Percentiles rank a stretch among this genome's conserved stretches.
These are phyloP conservation scores for Geranium rotundifolium DNA, from an alignment of 345 rosid genomes.

Conservation along the genomic window DNA sequence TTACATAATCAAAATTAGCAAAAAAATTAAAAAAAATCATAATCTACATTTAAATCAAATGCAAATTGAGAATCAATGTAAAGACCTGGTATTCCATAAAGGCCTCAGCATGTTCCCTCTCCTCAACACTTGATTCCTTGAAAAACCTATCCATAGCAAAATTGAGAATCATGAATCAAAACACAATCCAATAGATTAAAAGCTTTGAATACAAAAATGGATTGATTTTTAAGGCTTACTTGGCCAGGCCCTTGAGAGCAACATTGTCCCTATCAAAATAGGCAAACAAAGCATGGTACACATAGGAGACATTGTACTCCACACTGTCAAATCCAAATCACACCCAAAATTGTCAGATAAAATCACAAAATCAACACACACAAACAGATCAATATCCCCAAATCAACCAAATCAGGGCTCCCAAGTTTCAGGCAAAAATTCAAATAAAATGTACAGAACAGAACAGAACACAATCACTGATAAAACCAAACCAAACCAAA, in stretches of 20 bases:
- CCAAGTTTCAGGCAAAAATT: too few relatives aligned
- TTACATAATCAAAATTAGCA: not conserved
- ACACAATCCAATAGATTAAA: not conserved
- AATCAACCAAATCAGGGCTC: too few relatives aligned
- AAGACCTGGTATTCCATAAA: conserved; percentile 86
- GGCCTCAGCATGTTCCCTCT: conserved; percentile 89
- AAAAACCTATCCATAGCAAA: conserved; percentile 45
- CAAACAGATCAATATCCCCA: too few relatives aligned
- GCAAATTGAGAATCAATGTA: not conserved
- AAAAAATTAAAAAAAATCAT: not conserved
- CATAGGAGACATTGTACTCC: conserved; percentile 85
- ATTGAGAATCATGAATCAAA: not conserved
- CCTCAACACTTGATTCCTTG: conserved; percentile 87
- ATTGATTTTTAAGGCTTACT: conserved; percentile 29
- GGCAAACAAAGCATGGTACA: conserved; percentile 83
- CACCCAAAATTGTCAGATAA: not conserved
- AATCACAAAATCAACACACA: too few relatives aligned
- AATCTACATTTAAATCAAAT: not conserved
- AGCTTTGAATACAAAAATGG: not conserved
- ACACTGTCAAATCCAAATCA: conserved; percentile 39
- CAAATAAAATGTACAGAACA: not conserved
- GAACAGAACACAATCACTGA: not conserved
- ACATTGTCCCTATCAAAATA: conserved; percentile 86
- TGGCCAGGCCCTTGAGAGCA: conserved; percentile 86
- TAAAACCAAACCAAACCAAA: not conserved